These are phyloP conservation scores for Boletus vermiculosoides DNA, from an alignment of 768 basidiomycete species.

Conservation along the genomic window DNA sequence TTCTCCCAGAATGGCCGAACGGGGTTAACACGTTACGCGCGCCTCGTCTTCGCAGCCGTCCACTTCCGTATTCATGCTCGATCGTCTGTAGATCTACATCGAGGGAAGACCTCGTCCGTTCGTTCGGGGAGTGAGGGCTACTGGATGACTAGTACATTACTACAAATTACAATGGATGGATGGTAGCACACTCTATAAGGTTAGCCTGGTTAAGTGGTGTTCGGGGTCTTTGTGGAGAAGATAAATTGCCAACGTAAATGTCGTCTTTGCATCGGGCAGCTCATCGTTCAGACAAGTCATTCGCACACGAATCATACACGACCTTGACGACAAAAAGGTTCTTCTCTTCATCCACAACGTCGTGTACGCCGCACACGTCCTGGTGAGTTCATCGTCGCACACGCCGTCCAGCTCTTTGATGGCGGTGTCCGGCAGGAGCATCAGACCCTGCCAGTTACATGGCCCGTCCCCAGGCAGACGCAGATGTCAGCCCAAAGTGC, in stretches of 20 bases:
- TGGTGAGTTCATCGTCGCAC: constrained; percentile 15
- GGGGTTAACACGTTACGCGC: constrained; percentile 15
- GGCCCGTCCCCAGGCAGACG: constrained; percentile 33
- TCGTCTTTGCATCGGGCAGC: constrained; percentile 7
- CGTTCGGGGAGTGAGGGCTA: constrained; percentile 14
- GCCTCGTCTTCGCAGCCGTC: constrained; percentile 24
- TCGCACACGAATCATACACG: constrained; percentile 15
- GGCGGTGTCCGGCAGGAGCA: constrained; percentile 11
- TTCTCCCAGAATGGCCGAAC: constrained; percentile 4
- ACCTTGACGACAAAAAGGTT: constrained; percentile 13
- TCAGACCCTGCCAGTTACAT: constrained; percentile 20
- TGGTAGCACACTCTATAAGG: not conserved
- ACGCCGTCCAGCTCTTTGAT: constrained; percentile 1
- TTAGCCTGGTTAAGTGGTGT: constrained; percentile 17
- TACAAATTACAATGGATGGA: not conserved
- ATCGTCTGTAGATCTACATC: constrained; percentile 28
- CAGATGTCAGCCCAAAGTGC: constrained; percentile 29
- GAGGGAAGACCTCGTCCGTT: constrained; percentile 21
- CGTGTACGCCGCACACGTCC: constrained; percentile 2
- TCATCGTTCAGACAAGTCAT: not conserved
- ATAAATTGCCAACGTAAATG: constrained; percentile 24
- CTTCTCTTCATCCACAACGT: constrained; percentile 8
- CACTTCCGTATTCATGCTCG: constrained; percentile 32
- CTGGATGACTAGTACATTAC: not conserved
- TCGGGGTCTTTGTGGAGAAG: constrained; percentile 16